Percentiles rank a stretch among this genome's conserved stretches.
Conservation (phyloP, 2,329 filamentous ascomycete species). For the Neocatenulostroma microsporum region DNA sequence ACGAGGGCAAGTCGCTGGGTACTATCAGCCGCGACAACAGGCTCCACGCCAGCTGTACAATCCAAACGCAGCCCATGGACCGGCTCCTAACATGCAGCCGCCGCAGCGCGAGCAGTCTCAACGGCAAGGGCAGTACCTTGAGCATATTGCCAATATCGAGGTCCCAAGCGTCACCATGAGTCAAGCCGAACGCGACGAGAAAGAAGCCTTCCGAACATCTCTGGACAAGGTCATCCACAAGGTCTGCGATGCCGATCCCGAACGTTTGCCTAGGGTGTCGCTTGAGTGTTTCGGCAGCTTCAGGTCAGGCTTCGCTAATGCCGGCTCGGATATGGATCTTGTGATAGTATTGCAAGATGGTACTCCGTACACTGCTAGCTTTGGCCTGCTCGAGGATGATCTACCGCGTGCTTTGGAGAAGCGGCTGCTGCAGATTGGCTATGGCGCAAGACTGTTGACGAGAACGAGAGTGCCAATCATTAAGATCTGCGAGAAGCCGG, state of each 20-base stretch:
- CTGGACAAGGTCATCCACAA: conserved; percentile 59
- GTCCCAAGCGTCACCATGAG: conserved; percentile 57
- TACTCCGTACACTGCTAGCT: conserved; percentile 17
- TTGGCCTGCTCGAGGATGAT: conserved; percentile 42
- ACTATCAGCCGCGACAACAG: conserved; percentile 12
- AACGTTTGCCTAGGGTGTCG: conserved; percentile 50
- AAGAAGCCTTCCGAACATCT: conserved; percentile 59
- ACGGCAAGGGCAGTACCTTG: conserved; percentile 36
- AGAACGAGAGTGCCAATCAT: conserved; percentile 79
- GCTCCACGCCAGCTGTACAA: conserved; percentile 21
- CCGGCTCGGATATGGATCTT: conserved; percentile 85
- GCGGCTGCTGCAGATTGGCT: conserved; percentile 60
- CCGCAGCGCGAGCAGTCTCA: conserved; percentile 15
- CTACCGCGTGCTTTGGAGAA: conserved; percentile 70
- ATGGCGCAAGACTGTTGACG: conserved; percentile 69
- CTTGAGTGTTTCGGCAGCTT: conserved; percentile 76
- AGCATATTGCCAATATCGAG: conserved; percentile 38
- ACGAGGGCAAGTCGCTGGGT: conserved; percentile 15
- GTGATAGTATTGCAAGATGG: conserved; percentile 56
- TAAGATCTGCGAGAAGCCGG: conserved; percentile 70
- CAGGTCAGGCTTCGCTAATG: conserved; percentile 75
- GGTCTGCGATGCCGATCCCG: conserved; percentile 45
- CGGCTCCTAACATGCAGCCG: conserved; percentile 6
- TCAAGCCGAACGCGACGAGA: conserved; percentile 55
- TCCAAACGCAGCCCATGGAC: conserved; percentile 15